Evolutionary conservation across 768 basidiomycete species (phyloP), one percentile per base, ranked within the genome.

Genomic region (Paxillus ammoniavirescens): DNA sequence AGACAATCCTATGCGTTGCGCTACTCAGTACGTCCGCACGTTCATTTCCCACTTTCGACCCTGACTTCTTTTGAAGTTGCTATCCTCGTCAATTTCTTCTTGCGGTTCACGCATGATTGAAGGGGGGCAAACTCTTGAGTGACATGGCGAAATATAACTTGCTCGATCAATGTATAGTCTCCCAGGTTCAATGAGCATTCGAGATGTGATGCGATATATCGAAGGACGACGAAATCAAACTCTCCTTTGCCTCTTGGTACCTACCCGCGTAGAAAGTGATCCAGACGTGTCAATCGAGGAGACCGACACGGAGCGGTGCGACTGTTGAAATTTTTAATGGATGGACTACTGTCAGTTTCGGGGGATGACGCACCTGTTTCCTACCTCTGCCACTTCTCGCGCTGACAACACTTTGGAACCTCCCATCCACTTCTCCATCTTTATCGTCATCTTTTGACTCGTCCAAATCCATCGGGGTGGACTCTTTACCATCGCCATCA

Each of bases 1-100:
- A 93, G 91, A 92, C 92, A 15, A 73, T 95, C 40, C 72, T 96
- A 41, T 96, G 93, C 65, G 73, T 87, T 52, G 84, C 93, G 8
- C 78, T 96, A 21, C 82, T 95, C 51, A 77, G 91, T 91, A 71
- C 44, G 79, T 69, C 17, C 37, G 9, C 8, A 26, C 26, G 4
- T 6, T 26, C 26, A 6, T 26, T 5, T 26, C 33, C 10, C 42
- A 5, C 17, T n/a, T 42, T 44, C 8, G 7, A n/a, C 41, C 28
- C 42, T 15, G 9, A 49, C 28, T 15, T 21, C 41, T 21, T 47
- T 35, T 57, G 43, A 69, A 93, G 91, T 87, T 52, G 91, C 93
- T 42, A 82, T 94, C 61, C 73, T 90, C 52, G 83, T 86, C 74
- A 95, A 94, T 70, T 93, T 95, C 61, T 74, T 91, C 55, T 78